Evolutionary conservation across 2,329 filamentous ascomycete genomes (phyloP).

Genomic region (Colletotrichum tamarilloi): DNA sequence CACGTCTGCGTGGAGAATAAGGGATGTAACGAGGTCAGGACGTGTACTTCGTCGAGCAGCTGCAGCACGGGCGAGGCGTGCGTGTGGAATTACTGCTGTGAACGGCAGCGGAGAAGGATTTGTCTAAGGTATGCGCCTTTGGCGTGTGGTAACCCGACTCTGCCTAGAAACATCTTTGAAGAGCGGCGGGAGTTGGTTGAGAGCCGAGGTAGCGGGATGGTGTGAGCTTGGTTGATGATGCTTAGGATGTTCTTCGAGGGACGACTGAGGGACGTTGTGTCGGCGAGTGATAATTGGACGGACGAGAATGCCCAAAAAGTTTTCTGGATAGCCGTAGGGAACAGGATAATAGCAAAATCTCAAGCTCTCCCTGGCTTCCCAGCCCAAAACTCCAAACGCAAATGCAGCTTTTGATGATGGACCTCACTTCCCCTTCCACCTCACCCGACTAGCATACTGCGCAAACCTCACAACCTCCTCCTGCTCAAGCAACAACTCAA

Average conservation of each 20-base stretch:
- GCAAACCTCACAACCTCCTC: conserved; percentile 80
- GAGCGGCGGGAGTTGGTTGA: background rate
- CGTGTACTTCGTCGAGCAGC: background rate
- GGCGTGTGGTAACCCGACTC: background rate
- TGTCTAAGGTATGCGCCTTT: conserved; percentile 18
- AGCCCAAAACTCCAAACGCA: background rate
- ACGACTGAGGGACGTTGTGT: background rate
- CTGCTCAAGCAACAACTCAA: conserved; percentile 76
- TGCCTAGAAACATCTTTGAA: background rate
- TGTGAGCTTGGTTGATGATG: background rate
- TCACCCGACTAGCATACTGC: conserved; percentile 76
- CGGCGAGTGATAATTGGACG: background rate
- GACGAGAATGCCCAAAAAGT: background rate
- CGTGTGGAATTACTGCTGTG: conserved; percentile 22
- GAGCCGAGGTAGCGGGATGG: background rate
- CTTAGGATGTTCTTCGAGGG: background rate
- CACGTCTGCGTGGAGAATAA: conserved; percentile 15
- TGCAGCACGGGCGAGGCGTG: conserved; percentile 20
- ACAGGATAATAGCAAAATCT: background rate
- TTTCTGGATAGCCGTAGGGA: background rate
- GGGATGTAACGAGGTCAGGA: background rate
- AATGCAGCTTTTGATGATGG: background rate
- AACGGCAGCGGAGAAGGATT: background rate
- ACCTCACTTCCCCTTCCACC: conserved; percentile 72
- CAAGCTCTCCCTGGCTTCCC: too few species aligned